Percentiles rank a stretch among this genome's conserved stretches.
These are phyloP conservation scores for Thalassiosira delicatula DNA, from an alignment of 352 stramenopile species.

Conservation along the genomic window DNA sequence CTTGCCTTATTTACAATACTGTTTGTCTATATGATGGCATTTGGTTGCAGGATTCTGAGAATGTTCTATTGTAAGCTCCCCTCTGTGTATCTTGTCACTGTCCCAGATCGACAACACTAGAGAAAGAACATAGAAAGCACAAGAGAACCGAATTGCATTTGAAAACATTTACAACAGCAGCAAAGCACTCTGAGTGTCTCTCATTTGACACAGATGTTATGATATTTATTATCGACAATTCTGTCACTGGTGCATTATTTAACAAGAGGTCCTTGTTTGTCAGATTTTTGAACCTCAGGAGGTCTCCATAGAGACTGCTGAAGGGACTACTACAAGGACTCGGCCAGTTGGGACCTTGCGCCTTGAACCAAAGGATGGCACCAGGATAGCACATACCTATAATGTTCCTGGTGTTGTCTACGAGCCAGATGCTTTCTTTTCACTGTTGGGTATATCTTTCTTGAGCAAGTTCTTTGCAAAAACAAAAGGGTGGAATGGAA, in stretches of 20 bases:
- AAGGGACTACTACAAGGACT: background rate
- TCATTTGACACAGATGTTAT: constrained; percentile 18
- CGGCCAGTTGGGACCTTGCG: background rate
- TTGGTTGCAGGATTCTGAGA: no score
- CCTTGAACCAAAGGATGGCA: background rate
- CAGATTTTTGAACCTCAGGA: background rate
- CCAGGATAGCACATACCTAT: background rate
- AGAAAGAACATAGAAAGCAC: no score
- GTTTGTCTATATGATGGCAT: no score
- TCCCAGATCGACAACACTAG: no score
- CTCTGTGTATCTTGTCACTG: no score
- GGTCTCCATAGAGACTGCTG: background rate
- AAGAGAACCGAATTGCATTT: background rate
- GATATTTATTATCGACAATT: constrained; percentile 28
- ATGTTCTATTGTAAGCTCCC: no score
- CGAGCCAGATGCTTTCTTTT: constrained; percentile 26
- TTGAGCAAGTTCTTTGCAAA: constrained; percentile 35
- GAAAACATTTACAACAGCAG: background rate
- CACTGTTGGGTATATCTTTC: constrained; percentile 24
- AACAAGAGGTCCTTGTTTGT: constrained; percentile 10
- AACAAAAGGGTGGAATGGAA: background rate
- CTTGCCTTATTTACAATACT: no score
- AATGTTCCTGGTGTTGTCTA: constrained; percentile 31
- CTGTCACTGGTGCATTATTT: constrained; percentile 6
- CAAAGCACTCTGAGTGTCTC: background rate